Base-by-base conservation (phyloP, 1,284 basidiomycete species). In the Rhodotorula sp. region DNA sequence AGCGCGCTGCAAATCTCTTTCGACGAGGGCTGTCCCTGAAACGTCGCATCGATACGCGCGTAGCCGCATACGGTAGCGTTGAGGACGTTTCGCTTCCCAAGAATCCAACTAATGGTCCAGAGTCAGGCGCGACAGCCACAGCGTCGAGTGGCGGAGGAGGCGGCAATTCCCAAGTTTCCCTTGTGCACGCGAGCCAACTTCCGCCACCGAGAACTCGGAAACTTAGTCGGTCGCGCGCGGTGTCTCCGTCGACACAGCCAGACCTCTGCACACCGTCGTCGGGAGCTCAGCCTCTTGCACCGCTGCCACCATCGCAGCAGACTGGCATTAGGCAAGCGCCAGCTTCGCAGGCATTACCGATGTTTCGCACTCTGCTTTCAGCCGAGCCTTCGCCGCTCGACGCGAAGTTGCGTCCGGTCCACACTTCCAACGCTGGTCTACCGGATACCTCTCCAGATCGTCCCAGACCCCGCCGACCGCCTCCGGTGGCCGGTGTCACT, bases 11-110 rank as follows among this genome's bases (percentile, higher is more conserved):
- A 56, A 33, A 45, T 46, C 53, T 64, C 7, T 49, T 68, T 22
- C 29, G 45, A 10, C 67, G 67, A 12, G 67, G 46, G 0, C 56
- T 60, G 44, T 56, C 33, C 30, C 51, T 64, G 42, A 66, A 69
- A 53, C 59, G 70, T 1, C 63, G 70, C 10, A 61, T 72, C 54
- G 70, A 72, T 24, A 60, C 63, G 33, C 70, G 60, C 42, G 26
- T 69, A n/a, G 67, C 64, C 5, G 64, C 70, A 22, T 62, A 68
- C 70, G 64, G 64, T 29, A 53, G 46, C 18, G 64, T 61, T 29
- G 44, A 37, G 30, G 53, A 55, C 29, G 42, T 65, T 6, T 18
- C 45, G 24, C 22, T 64, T 6, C 56, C 67, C 7, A 69, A 69
- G 29, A 42, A 42, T 42, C 68, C 68, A 20, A 37, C 68, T 5